These are phyloP conservation scores for Aspergillus tamarii DNA, from an alignment of 2,329 filamentous ascomycete species.

Conservation along the genomic window DNA sequence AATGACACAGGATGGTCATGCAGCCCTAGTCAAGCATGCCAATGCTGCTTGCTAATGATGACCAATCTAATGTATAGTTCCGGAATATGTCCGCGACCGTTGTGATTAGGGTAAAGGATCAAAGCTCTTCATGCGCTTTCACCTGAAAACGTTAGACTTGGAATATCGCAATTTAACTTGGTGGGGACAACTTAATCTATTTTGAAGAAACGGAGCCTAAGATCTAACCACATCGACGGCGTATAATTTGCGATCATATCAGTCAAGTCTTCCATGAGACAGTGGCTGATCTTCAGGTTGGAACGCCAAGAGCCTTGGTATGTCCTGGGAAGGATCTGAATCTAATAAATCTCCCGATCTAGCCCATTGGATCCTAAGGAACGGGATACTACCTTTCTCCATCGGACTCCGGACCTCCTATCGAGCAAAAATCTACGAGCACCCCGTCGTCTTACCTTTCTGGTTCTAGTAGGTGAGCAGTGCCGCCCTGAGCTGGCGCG, in stretches of 20 bases:
- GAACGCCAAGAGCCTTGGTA: neutral
- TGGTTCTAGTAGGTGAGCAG: no score
- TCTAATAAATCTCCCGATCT: neutral
- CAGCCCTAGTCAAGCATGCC: neutral
- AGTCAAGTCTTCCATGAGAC: neutral
- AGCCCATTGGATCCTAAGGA: neutral
- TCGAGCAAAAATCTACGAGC: no score
- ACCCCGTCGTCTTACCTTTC: no score
- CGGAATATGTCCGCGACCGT: neutral
- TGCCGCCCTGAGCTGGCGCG: no score
- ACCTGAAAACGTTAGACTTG: neutral
- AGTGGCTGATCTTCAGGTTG: neutral
- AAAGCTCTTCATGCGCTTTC: neutral
- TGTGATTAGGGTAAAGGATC: neutral
- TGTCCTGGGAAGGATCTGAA: neutral
- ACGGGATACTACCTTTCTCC: neutral
- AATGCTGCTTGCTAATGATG: neutral
- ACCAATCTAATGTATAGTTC: neutral
- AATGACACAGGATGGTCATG: neutral
- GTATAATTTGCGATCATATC: neutral
- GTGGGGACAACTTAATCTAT: neutral
- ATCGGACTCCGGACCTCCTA: slow-evolving; percentile 6
- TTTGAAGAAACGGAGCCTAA: no score
- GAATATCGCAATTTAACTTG: neutral
- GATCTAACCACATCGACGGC: neutral